phyloP scores from a whole-genome alignment of 495 filamentous ascomycete genomes.

The Aspergillus cavernicola region DNA sequence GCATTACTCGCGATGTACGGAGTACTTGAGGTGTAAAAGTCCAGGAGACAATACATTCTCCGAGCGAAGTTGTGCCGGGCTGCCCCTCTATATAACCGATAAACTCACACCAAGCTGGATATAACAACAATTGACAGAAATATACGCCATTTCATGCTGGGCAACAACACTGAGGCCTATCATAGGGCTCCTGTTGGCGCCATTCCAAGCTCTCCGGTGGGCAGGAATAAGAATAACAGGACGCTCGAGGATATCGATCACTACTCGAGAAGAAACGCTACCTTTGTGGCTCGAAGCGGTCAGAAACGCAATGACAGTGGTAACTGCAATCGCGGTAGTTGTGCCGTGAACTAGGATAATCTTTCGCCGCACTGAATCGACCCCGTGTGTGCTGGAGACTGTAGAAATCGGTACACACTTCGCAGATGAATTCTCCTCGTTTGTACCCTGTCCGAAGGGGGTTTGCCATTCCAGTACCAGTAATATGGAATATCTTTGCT shows the following conservation, averaged over 20 bases:
- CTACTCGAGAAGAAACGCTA: not conserved
- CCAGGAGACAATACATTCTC: too few species aligned
- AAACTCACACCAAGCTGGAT: too few species aligned
- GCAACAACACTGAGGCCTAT: not conserved
- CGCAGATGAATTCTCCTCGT: constrained; percentile 4
- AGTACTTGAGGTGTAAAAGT: too few species aligned
- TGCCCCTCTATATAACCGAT: too few species aligned
- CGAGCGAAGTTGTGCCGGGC: too few species aligned
- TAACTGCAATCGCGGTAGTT: not conserved
- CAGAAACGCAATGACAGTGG: not conserved
- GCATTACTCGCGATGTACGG: too few species aligned
- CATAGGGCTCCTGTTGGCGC: not conserved
- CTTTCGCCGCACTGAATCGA: not conserved
- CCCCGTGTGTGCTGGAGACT: not conserved
- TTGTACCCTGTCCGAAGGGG: constrained; percentile 17
- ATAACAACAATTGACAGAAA: too few species aligned
- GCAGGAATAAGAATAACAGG: not conserved
- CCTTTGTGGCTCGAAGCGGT: not conserved
- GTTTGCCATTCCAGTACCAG: constrained; percentile 26
- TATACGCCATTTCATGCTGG: too few species aligned
- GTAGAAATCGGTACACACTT: constrained; percentile 1
- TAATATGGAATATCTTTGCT: constrained; percentile 11
- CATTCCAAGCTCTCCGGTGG: not conserved
- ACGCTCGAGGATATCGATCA: not conserved
- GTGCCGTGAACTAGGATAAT: not conserved